Evolutionary conservation across 2,329 filamentous ascomycete species (phyloP).

Genomic region (Paecilomyces fulvus): DNA sequence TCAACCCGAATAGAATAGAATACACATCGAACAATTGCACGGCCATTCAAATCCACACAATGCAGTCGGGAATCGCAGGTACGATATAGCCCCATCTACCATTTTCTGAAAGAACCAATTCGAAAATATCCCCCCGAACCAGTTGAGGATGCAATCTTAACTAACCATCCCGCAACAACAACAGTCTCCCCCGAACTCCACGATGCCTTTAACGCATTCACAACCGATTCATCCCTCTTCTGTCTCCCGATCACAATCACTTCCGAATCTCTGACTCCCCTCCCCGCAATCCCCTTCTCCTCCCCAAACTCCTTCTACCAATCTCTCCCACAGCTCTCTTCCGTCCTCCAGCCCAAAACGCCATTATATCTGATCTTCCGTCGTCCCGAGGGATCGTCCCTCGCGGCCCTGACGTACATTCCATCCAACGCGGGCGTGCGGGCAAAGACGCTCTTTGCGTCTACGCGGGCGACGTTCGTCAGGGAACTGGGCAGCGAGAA

Average conservation of each 20-base stretch:
- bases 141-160: slow-evolving; percentile 21
- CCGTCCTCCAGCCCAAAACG: slow-evolving; percentile 45
- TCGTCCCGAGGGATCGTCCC: slow-evolving; percentile 26
- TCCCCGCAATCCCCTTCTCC: slow-evolving; percentile 32
- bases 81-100: too few species aligned
- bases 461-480: slow-evolving; percentile 52
- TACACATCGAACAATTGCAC: not conserved
- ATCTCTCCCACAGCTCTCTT: slow-evolving; percentile 41
- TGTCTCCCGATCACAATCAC: slow-evolving; percentile 40
- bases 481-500: slow-evolving; percentile 55
- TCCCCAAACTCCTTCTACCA: slow-evolving; percentile 40
- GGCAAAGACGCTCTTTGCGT: slow-evolving; percentile 58
- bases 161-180: slow-evolving; percentile 1
- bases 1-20: too few species aligned
- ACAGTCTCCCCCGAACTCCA: slow-evolving; percentile 40
- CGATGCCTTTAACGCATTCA: slow-evolving; percentile 38
- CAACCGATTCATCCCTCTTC: slow-evolving; percentile 32
- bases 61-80: not conserved
- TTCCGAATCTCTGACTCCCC: slow-evolving; percentile 35
- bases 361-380: slow-evolving; percentile 56
- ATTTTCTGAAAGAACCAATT: not conserved
- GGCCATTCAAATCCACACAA: not conserved
- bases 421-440: slow-evolving; percentile 55
- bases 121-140: too few species aligned
- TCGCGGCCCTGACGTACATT: slow-evolving; percentile 54